Evolutionary conservation across 2,329 filamentous ascomycete genomes (phyloP).

Genomic region (Dothidotthia symphoricarpi): DNA sequence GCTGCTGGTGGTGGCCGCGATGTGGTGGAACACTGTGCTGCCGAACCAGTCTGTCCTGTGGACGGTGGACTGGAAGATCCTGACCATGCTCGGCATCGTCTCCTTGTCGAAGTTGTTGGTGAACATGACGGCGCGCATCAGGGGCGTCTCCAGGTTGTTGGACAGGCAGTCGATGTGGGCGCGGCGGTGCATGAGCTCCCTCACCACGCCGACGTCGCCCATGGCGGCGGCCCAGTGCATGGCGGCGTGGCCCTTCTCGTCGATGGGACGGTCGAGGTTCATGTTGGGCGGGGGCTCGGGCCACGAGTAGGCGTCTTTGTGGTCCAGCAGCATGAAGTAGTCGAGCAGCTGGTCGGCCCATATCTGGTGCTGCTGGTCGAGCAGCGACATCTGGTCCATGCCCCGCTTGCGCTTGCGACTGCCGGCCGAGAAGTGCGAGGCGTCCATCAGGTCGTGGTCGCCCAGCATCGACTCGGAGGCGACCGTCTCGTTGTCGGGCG

Average conservation of each 20-base stretch:
- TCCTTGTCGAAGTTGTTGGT: constrained; percentile 96
- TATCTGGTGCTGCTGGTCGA: constrained; percentile 80
- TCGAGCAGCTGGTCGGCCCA: constrained; percentile 93
- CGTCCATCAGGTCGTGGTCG: constrained; percentile 75
- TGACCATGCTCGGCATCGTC: constrained; percentile 81
- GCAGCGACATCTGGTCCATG: constrained; percentile 62
- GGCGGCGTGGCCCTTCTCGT: constrained; percentile 87
- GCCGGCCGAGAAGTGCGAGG: constrained; percentile 59
- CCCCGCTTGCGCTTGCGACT: constrained; percentile 74
- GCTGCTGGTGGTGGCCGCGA: constrained; percentile 81
- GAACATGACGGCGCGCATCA: constrained; percentile 93
- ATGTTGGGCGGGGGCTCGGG: constrained; percentile 83
- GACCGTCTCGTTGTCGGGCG: constrained; percentile 77
- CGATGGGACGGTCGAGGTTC: constrained; percentile 87
- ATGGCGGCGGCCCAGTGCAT: constrained; percentile 97
- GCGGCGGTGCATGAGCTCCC: constrained; percentile 77
- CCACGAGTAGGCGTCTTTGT: constrained; percentile 66
- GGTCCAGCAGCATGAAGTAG: constrained; percentile 87
- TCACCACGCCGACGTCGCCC: constrained; percentile 91
- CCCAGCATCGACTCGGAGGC: constrained; percentile 81
- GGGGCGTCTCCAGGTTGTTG: constrained; percentile 71
- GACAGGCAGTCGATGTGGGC: constrained; percentile 70
- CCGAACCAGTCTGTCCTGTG: constrained; percentile 75
- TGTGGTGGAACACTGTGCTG: constrained; percentile 90
- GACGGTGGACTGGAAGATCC: constrained; percentile 79